Evolutionary conservation across 2,329 filamentous ascomycete species (phyloP).

Genomic region (Cladosporium sp.): DNA sequence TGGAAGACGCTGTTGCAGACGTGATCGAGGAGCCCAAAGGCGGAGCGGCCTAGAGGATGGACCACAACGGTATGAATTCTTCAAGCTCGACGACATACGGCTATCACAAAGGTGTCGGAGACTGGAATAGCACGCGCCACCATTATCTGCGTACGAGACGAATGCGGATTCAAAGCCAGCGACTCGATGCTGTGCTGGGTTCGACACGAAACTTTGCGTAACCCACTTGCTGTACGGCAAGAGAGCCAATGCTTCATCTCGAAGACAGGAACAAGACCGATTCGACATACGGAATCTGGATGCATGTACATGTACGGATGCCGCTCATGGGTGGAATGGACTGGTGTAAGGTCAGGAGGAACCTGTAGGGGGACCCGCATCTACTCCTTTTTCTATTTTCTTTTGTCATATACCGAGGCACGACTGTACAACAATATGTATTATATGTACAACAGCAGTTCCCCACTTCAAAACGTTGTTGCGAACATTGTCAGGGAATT

Average conservation of each 20-base stretch:
- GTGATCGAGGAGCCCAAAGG: conserved; percentile 13
- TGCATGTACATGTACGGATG: too few relatives aligned
- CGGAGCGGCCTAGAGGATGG: neutral
- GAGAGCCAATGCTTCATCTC: too few relatives aligned
- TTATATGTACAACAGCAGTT: neutral
- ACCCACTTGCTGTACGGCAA: too few relatives aligned
- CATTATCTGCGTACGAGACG: too few relatives aligned
- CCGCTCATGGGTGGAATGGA: neutral
- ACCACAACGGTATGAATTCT: too few relatives aligned
- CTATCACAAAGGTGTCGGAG: too few relatives aligned
- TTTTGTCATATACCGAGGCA: neutral
- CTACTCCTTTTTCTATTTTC: neutral
- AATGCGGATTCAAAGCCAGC: neutral
- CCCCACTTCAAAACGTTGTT: neutral
- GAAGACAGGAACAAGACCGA: too few relatives aligned
- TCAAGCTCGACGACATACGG: too few relatives aligned
- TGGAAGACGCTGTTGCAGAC: conserved; percentile 36
- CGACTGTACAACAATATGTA: neutral
- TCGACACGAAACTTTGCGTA: too few relatives aligned
- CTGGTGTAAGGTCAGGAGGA: neutral
- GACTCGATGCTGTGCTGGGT: too few relatives aligned
- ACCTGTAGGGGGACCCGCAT: neutral
- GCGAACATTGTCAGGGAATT: neutral
- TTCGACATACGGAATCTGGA: neutral
- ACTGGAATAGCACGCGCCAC: too few relatives aligned